These are phyloP conservation scores for Oehlia diaphana DNA, from an alignment of 192 early-diverging fungal species.

Conservation along the genomic window DNA sequence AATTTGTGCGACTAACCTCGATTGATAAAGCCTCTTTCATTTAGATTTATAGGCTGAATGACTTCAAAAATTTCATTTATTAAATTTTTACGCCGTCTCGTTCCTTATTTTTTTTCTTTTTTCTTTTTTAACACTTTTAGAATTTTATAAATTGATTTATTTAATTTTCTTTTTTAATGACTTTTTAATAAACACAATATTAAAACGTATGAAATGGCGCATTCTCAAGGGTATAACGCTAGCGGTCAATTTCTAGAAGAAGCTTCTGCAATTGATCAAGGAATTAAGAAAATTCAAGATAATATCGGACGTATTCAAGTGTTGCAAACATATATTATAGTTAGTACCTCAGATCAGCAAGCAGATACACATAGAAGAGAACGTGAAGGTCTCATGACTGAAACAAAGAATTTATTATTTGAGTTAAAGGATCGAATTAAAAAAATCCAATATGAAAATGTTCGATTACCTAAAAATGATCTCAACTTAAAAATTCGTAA, in stretches of 20 bases:
- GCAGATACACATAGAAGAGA: neutral
- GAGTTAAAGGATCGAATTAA: constrained; percentile 25
- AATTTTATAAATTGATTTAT: no score
- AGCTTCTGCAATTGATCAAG: neutral
- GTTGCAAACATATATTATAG: constrained; percentile 17
- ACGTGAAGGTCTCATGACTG: neutral
- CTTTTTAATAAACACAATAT: neutral
- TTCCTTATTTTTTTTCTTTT: neutral
- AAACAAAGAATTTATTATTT: constrained; percentile 17
- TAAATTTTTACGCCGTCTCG: neutral
- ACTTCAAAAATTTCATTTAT: neutral
- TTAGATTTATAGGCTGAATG: neutral
- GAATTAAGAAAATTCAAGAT: neutral
- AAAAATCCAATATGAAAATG: constrained; percentile 30
- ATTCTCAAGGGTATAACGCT: neutral
- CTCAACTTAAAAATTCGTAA: neutral
- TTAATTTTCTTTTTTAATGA: neutral
- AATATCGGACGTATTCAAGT: constrained; percentile 22
- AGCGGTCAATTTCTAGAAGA: constrained; percentile 13
- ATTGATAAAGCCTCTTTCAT: neutral
- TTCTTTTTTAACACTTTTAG: no score
- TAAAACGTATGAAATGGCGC: neutral
- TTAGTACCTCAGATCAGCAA: neutral
- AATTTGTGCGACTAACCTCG: neutral
- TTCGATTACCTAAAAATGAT: constrained; percentile 4